Base-by-base conservation (phyloP, 2,329 filamentous ascomycete genomes). In the Raffaelea deltoideospora region DNA sequence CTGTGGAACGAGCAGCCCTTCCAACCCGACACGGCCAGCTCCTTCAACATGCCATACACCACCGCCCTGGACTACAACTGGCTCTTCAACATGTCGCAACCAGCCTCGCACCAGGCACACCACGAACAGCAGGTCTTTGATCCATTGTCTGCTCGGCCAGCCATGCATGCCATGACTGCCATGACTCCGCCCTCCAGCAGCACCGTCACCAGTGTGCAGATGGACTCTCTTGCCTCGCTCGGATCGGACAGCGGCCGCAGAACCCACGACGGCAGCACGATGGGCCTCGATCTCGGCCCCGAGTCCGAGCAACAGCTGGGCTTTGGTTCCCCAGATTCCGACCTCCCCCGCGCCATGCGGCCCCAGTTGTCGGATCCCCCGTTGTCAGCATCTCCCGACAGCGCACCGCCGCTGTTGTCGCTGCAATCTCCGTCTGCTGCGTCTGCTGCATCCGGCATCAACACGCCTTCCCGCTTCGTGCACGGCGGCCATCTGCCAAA, bases 31-130 rank as follows among this genome's bases (percentile, higher is more conserved):
- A 45, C 43, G 4, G 41, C 43, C 13, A 43, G 41, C 21, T 45
- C 43, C 3, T 45, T 45, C 29, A 45, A 45, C 15, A 45, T 45
- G 43, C 43, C 43, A 13, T 45, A 41, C 21, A 45, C 43, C 5
- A 45, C 43, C 1, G 41, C 43, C 1, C 14, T 36, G 20, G 31
- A 45, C 34, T 45, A 45, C 29, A 43, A 41, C 19, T 45, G 43
- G 43, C 41, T 45, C 5, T 45, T 45, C 17, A 45, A 37, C 27
- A 26, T 41, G 34, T 27, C 22, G 15, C 24, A 20, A 5, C 31
- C 26, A 19, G 10, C 22, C 11, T n/a, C 18, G 10, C 24, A 22
- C 24, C 27, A 27, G n/a, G 20, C 23, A 10, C 26, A 29, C 10
- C 27, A 31, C n/a, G n/a, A n/a, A n/a, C n/a, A n/a, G n/a, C n/a